These are phyloP conservation scores for Ceratobasidium sp. DNA, from an alignment of 1,284 basidiomycete species.

Conservation along the genomic window DNA sequence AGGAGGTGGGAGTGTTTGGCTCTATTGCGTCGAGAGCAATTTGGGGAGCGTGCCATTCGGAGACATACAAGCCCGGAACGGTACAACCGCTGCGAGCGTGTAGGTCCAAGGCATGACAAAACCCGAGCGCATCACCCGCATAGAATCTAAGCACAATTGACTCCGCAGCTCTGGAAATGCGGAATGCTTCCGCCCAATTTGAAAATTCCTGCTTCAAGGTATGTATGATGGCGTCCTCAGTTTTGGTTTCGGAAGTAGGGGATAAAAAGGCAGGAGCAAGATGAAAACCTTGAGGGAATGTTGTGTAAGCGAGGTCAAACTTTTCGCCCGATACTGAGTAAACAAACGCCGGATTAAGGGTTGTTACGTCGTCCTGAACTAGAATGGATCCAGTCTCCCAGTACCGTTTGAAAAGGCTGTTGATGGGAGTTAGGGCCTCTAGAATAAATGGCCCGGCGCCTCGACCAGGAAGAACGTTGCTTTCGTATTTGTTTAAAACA, in stretches of 20 bases:
- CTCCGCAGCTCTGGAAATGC: neutral
- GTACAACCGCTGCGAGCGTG: neutral
- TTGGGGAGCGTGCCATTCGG: conserved; percentile 10
- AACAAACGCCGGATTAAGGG: no score
- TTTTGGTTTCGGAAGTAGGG: no score
- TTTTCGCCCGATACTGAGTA: conserved; percentile 15
- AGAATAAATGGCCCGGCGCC: conserved; percentile 60
- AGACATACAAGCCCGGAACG: neutral
- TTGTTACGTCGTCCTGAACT: no score
- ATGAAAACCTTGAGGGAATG: conserved; percentile 37
- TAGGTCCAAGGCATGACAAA: conserved; percentile 13
- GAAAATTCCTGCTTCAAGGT: conserved; percentile 18
- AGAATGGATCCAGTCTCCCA: conserved; percentile 64
- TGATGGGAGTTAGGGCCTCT: conserved; percentile 49
- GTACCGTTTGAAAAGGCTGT: conserved; percentile 57
- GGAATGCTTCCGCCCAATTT: conserved; percentile 1
- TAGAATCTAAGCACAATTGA: conserved; percentile 19
- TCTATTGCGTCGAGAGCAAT: neutral
- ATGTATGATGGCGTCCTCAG: neutral
- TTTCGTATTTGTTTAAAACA: neutral
- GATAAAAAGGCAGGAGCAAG: conserved; percentile 1
- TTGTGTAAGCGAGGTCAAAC: conserved; percentile 23
- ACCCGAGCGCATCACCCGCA: conserved; percentile 20
- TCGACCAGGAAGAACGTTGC: conserved; percentile 51
- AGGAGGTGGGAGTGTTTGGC: conserved; percentile 36